Percentiles rank a stretch among this genome's conserved stretches.
Conservation (phyloP, 2,329 filamentous ascomycete species). For the Alternaria metachromatica region DNA sequence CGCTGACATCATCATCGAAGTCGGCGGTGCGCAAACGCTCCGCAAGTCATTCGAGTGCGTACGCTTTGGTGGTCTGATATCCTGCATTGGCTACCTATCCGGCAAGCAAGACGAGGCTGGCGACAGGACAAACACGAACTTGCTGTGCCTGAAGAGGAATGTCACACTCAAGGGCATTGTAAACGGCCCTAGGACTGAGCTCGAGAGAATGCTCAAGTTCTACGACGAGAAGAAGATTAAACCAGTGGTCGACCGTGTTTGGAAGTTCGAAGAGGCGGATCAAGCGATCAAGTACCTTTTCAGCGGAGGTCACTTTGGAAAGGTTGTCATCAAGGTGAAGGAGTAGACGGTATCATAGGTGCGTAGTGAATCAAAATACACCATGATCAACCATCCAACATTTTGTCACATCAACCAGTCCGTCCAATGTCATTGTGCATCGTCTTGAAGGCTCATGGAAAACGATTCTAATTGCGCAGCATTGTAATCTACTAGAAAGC, state of each 20-base stretch:
- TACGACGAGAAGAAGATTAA: constrained; percentile 51
- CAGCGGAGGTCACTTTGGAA: constrained; percentile 49
- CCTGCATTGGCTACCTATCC: constrained; percentile 53
- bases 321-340: constrained; percentile 46
- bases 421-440: too few species aligned
- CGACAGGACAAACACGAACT: constrained; percentile 66
- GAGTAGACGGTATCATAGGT: background rate
- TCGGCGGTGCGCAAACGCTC: constrained; percentile 59
- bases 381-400: too few species aligned
- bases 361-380: accelerated
- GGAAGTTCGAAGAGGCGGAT: constrained; percentile 45
- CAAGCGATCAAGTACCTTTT: constrained; percentile 39
- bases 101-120: constrained; percentile 63
- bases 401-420: too few species aligned
- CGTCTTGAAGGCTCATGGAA: too few species aligned
- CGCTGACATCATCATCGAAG: constrained; percentile 60
- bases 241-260: constrained; percentile 51
- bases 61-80: constrained; percentile 51
- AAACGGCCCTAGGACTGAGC: constrained; percentile 66
- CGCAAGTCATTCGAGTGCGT: constrained; percentile 54
- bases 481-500: too few species aligned
- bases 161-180: constrained; percentile 65
- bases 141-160: constrained; percentile 59
- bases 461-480: too few species aligned
- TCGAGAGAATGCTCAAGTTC: constrained; percentile 53